Percentiles rank a stretch among this genome's conserved stretches.
phyloP scores from a whole-genome alignment of 352 stramenopile species.

The Phytopythium chamaehyphon region DNA sequence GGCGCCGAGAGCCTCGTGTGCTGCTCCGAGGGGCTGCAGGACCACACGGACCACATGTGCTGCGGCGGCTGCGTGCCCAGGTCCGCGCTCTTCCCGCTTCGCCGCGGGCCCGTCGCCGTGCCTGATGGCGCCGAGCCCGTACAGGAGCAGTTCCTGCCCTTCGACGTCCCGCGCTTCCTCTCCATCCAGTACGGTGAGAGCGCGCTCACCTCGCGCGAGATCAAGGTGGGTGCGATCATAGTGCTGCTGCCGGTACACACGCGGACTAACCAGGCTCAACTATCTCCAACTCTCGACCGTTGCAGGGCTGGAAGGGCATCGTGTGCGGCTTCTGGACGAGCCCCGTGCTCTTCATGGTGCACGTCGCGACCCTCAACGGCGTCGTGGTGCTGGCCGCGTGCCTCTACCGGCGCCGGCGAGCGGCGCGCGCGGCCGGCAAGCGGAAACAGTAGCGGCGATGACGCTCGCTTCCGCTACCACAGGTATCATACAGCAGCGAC shows the following conservation, averaged over 20 bases:
- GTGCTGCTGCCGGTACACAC: constrained; percentile 2
- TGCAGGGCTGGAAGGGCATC: constrained; percentile 72
- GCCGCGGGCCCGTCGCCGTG: constrained; percentile 39
- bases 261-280: too few species aligned
- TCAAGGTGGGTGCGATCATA: constrained; percentile 42
- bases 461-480: too few species aligned
- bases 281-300: not conserved
- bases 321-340: constrained; percentile 76
- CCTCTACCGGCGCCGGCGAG: constrained; percentile 33
- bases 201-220: constrained; percentile 54
- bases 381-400: constrained; percentile 30
- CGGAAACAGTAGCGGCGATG: constrained; percentile 15
- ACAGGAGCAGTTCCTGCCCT: constrained; percentile 55
- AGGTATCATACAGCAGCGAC: too few species aligned
- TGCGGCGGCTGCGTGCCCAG: constrained; percentile 67
- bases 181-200: constrained; percentile 63
- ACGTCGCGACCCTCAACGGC: constrained; percentile 38
- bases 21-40: constrained; percentile 61
- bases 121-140: constrained; percentile 34
- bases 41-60: constrained; percentile 68
- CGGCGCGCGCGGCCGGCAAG: constrained; percentile 22
- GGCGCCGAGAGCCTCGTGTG: constrained; percentile 61
- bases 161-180: constrained; percentile 52
- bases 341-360: constrained; percentile 53
- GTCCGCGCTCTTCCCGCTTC: constrained; percentile 56